Evolutionary conservation across 495 filamentous ascomycete genomes (phyloP).

Genomic region (Aspergillus saccharolyticus): DNA sequence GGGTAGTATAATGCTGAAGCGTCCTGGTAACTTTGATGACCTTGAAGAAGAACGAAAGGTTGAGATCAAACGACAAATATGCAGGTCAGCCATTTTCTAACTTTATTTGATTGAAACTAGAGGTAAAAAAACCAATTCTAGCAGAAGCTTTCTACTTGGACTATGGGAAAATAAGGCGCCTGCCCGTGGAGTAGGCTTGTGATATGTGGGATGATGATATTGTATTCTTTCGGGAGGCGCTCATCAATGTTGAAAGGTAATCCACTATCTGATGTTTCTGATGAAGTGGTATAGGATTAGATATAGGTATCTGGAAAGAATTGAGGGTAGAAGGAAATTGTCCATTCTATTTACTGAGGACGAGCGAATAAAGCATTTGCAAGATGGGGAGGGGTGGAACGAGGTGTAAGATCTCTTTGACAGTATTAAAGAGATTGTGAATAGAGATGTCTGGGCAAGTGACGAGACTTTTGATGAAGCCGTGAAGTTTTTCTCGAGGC

Average conservation of each 20-base stretch:
- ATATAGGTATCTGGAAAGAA: constrained; percentile 25
- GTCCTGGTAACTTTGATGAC: constrained; percentile 22
- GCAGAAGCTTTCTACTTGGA: constrained; percentile 20
- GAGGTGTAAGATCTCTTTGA: constrained; percentile 33
- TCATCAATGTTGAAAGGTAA: constrained; percentile 26
- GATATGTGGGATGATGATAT: constrained; percentile 37
- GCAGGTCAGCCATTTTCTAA: constrained; percentile 25
- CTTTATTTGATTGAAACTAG: constrained; percentile 24
- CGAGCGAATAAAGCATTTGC: constrained; percentile 22
- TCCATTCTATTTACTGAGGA: constrained; percentile 29
- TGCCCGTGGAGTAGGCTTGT: constrained; percentile 22
- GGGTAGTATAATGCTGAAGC: constrained; percentile 22
- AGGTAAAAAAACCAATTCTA: constrained; percentile 17
- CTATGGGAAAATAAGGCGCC: constrained; percentile 27
- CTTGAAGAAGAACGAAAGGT: constrained; percentile 22
- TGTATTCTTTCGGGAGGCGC: constrained; percentile 27
- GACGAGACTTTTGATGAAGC: too few relatives aligned
- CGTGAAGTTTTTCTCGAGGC: too few relatives aligned
- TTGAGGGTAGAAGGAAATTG: constrained; percentile 22
- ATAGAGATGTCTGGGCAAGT: constrained; percentile 39
- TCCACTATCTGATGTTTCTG: not conserved
- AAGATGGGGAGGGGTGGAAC: constrained; percentile 34
- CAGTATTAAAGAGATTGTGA: constrained; percentile 25
- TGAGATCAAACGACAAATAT: constrained; percentile 23
- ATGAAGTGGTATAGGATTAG: not conserved